Percentiles rank a stretch among this genome's conserved stretches.
Conservation (phyloP, 1,284 basidiomycete species). For the Kwoniella shivajii region DNA sequence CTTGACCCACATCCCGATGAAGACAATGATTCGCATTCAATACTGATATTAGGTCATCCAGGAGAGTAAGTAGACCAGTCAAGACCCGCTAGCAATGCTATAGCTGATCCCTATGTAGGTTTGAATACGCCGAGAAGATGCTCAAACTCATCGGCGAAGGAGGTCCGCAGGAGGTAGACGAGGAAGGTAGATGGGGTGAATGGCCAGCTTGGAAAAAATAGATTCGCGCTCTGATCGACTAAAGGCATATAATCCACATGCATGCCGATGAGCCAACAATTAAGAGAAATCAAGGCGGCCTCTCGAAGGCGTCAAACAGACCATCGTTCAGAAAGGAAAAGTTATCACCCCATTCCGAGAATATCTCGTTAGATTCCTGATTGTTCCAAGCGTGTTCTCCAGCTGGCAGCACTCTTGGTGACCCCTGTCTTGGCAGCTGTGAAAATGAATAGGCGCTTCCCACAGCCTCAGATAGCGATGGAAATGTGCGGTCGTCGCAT, state of each 20-base stretch:
- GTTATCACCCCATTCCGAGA: conserved; percentile 11
- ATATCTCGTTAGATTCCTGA: background rate
- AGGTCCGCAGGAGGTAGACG: conserved; percentile 12
- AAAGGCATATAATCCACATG: background rate
- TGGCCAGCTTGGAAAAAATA: conserved; percentile 18
- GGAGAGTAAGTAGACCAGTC: conserved; percentile 13
- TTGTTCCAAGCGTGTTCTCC: background rate
- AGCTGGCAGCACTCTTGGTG: background rate
- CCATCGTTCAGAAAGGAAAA: conserved; percentile 21
- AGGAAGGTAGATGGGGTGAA: conserved; percentile 12
- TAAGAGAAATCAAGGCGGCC: conserved; percentile 7
- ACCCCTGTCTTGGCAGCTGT: background rate
- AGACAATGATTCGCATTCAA: conserved; percentile 17
- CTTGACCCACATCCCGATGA: conserved; percentile 15
- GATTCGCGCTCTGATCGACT: conserved; percentile 15
- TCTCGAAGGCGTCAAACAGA: too few species aligned
- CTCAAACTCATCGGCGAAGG: conserved; percentile 18
- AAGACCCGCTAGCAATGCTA: background rate
- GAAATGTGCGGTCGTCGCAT: background rate
- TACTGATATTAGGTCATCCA: conserved; percentile 18
- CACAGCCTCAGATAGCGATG: background rate
- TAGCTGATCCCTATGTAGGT: conserved; percentile 7
- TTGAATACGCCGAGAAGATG: conserved; percentile 13
- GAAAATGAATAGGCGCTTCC: background rate
- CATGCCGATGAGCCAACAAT: background rate